Percentiles rank a stretch among this genome's conserved stretches.
Conservation (phyloP, 2,329 filamentous ascomycete genomes). For the Colletotrichum eleusines region DNA sequence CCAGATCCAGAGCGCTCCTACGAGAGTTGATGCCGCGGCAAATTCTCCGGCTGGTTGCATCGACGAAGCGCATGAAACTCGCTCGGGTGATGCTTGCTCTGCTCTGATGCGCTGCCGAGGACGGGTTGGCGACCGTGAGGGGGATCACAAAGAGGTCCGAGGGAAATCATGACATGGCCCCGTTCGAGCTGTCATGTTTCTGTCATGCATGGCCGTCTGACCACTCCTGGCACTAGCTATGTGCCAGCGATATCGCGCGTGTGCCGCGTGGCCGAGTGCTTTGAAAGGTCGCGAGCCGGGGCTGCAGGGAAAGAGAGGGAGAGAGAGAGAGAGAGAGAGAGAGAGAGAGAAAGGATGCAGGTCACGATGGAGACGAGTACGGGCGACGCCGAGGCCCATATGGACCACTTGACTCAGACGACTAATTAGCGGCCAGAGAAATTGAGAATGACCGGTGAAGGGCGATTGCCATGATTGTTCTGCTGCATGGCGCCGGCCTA, state of each 20-base stretch:
- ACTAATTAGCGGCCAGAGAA: constrained; percentile 37
- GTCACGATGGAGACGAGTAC: constrained; percentile 14
- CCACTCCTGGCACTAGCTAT: constrained; percentile 2
- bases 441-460: constrained; percentile 3
- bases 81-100: constrained; percentile 39
- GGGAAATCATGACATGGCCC: constrained; percentile 48
- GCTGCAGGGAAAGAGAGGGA: background rate
- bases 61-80: constrained; percentile 49
- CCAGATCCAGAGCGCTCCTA: constrained; percentile 3
- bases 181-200: constrained; percentile 44
- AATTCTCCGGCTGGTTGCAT: constrained; percentile 47
- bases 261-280: background rate
- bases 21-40: constrained; percentile 23
- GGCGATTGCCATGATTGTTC: constrained; percentile 1
- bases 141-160: constrained; percentile 50
- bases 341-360: constrained; percentile 2
- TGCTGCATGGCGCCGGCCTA: constrained; percentile 9
- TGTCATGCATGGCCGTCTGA: constrained; percentile 24
- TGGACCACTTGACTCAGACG: constrained; percentile 29
- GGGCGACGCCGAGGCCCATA: constrained; percentile 2
- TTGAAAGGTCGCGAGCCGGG: background rate
- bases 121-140: constrained; percentile 36
- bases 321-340: background rate
- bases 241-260: background rate
- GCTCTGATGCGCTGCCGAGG: constrained; percentile 38